Base-by-base conservation (phyloP, 2,329 filamentous ascomycete genomes). In the Pestalotiopsis sp. region DNA sequence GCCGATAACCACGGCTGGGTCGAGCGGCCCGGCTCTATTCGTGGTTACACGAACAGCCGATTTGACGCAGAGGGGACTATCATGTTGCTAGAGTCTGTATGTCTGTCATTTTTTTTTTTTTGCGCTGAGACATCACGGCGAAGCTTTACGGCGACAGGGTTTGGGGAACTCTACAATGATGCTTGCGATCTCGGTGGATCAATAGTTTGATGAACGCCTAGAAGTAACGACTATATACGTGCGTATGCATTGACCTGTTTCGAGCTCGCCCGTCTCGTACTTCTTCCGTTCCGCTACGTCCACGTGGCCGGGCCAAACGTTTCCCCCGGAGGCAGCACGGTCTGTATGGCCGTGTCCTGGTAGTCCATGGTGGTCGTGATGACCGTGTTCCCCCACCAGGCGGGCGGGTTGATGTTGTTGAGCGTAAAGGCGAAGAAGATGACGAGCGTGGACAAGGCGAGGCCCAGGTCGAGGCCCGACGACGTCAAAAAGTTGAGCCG, bases 401-500 rank as follows among this genome's bases (percentile, higher is more conserved):
- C 78, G 0, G 91, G 91, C 67, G 91, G 85, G 36, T 84, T 79
- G 56, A 90, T 86, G n/a, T 86, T 80, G 25, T 89, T 87, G 72
- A 93, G 80, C 1, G 89, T 89, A 70, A 94, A 88, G 0, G 88
- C 87, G 70, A 93, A 88, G 81, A 94, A 93, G 72, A 93, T 90
- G 70, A 92, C 79, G 58, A 93, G 84, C 1, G 91, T 93, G 20
- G 84, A 85, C 31, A 93, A 80, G 1, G 90, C 90, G 1, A 93
- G 83, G 1, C 91, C 92, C 13, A 92, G 83, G 72, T 93, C 92
- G 62, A 94, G 82, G 0, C 88, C 91, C 0, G 90, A 91, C 13
- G 90, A 91, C 0, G 91, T 91, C 70, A 93, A 80, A 74, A 92
- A 93, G 80, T 93, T 93, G 75, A 92, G 87, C 31, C 90, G 85